phyloP scores from a whole-genome alignment of 257 asterid species.

The Rauvolfia tetraphylla region DNA sequence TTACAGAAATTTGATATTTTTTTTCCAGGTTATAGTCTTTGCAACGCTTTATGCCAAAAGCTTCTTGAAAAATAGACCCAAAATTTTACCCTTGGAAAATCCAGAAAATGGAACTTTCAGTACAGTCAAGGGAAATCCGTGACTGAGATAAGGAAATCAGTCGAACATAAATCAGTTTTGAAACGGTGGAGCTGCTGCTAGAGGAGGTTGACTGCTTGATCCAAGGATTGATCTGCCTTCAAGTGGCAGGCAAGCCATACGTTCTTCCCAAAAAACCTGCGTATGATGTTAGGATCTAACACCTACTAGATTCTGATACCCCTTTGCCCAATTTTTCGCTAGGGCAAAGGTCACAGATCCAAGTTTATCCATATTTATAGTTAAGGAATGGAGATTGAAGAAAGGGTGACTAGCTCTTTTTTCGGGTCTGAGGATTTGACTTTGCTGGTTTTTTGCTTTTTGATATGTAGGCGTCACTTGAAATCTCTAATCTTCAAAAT shows the following conservation, averaged over 20 bases:
- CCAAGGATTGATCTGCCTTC: conserved; percentile 27
- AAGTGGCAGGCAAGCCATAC: conserved; percentile 7
- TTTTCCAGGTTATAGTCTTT: conserved; percentile 76
- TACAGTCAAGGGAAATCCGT: conserved; percentile 43
- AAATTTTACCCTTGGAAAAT: conserved; percentile 34
- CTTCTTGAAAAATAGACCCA: conserved; percentile 48
- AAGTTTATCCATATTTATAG: neutral
- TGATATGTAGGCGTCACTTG: too few species aligned
- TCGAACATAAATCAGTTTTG: neutral
- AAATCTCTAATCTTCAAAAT: neutral
- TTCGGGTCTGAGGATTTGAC: too few species aligned
- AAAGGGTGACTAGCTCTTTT: too few species aligned
- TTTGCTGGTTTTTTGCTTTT: neutral
- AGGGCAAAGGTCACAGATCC: conserved; percentile 10
- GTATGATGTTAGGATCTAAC: conserved; percentile 23
- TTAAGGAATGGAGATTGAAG: neutral
- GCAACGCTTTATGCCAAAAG: conserved; percentile 77
- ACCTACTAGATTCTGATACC: conserved; percentile 16
- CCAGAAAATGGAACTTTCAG: conserved; percentile 39
- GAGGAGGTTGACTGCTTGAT: conserved; percentile 16
- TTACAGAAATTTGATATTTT: conserved; percentile 11
- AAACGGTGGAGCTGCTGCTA: neutral
- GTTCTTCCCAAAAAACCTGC: conserved; percentile 18
- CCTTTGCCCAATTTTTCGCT: conserved; percentile 16
- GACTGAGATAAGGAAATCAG: conserved; percentile 6